phyloP scores from a whole-genome alignment of 352 stramenopile species.

The Pythium inflatum region DNA sequence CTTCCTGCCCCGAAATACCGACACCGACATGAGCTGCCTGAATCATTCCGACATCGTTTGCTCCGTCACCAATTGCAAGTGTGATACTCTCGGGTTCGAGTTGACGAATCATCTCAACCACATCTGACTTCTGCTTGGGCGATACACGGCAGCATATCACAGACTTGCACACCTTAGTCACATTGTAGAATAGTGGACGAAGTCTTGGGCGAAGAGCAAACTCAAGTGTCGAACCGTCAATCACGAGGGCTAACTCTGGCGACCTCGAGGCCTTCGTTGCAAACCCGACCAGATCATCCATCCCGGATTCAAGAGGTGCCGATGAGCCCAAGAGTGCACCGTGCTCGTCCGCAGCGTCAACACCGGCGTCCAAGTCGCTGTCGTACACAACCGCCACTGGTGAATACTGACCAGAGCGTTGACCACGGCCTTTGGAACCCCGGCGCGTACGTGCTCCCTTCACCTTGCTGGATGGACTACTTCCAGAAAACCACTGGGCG shows the following conservation, averaged over 20 bases:
- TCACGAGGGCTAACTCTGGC: conserved; percentile 80
- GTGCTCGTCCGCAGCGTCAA: conserved; percentile 18
- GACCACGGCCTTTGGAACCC: background rate
- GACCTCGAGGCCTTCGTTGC: background rate
- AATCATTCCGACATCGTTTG: conserved; percentile 98
- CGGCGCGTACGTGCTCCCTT: background rate
- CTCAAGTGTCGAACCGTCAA: conserved; percentile 92
- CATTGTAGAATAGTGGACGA: conserved; percentile 63
- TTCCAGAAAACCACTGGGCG: conserved; percentile 9
- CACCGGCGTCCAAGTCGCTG: conserved; percentile 39
- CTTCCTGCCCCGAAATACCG: conserved; percentile 92
- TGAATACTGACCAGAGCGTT: background rate
- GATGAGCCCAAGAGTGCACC: conserved; percentile 13
- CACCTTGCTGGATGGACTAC: background rate
- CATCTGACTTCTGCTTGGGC: conserved; percentile 87
- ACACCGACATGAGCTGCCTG: conserved; percentile 92
- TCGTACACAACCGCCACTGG: conserved; percentile 5
- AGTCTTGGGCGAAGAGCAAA: conserved; percentile 59
- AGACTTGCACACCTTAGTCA: conserved; percentile 70
- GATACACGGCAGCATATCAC: conserved; percentile 91
- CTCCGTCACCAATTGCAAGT: conserved; percentile 94
- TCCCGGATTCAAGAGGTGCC: background rate
- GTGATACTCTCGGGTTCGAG: conserved; percentile 78
- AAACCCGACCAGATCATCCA: background rate
- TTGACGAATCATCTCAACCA: conserved; percentile 78